Base-by-base conservation (phyloP, 495 filamentous ascomycete species). In the Tricharina praecox region DNA sequence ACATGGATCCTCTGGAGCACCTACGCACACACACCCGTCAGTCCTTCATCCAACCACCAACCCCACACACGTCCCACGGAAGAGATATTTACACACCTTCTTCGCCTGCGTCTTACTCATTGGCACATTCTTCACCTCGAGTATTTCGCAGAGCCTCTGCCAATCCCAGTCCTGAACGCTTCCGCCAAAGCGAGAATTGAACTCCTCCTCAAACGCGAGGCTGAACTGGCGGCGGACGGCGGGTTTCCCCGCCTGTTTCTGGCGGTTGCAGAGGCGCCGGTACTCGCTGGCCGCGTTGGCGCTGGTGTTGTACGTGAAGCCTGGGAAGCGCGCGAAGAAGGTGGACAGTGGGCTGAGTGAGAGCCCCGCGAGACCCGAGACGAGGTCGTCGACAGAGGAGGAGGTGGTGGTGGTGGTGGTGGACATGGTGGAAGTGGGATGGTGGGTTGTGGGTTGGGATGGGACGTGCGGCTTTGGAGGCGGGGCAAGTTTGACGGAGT, bases 101-200 rank as follows among this genome's bases (percentile, higher is more conserved):
- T 16, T 25, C 9, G 35, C 35, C 3, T 44, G 4, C 0, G 0
- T 0, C 0, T 23, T 10, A 23, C 10, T 38, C 18, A 0, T 10
- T 15, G 50, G 50, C 4, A 23, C 23, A 3, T 45, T 45, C 32
- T 32, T 43, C 24, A 52, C 46, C 1, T 23, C 50, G 13, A 52
- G n/a, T 0, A 44, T 2, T 5, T 16, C 13, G 33, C 50, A 52
- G 8, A 49, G 24, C 15, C n/a, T 3, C 21, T 26, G 4, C 50
- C 44, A 51, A 11, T 25, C 20, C 13, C 0, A 23, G 15, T 32
- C 25, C 10, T 34, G 11, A n/a, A n/a, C 23, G 4, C 23, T 33
- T 5, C 18, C 21, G 4, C 50, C 45, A n/a, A 52, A 37, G n/a
- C 10, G 20, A 2, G 11, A 1, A 15, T 30, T 20, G 18, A 52